Conservation (phyloP, 2,329 filamentous ascomycete genomes). For the Colletotrichum viniferum region DNA sequence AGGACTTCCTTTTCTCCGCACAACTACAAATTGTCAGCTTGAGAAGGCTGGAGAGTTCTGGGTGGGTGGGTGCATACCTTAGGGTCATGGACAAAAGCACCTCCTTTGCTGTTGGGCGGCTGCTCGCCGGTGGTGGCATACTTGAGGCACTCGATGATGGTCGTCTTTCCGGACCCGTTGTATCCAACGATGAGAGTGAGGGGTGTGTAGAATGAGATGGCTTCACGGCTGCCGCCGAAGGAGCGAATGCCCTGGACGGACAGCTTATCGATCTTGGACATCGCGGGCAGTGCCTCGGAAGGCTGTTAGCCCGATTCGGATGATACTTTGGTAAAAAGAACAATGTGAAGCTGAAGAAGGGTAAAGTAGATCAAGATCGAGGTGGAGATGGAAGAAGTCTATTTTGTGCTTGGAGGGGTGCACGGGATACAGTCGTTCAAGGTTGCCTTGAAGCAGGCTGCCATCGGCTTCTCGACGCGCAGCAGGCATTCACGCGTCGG, state of each 20-base stretch:
- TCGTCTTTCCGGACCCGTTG: constrained; percentile 98
- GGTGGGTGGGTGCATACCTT: constrained; percentile 57
- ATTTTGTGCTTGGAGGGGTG: not conserved
- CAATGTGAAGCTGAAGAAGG: not conserved
- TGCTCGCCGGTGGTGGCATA: constrained; percentile 96
- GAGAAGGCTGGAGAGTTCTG: not conserved
- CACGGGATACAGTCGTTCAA: not conserved
- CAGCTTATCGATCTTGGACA: constrained; percentile 89
- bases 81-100: constrained; percentile 97
- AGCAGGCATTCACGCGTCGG: not conserved
- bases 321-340: not conserved
- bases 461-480: not conserved
- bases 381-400: not conserved
- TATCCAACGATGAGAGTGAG: constrained; percentile 95
- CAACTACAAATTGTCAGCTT: constrained; percentile 49
- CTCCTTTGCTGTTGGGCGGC: constrained; percentile 87
- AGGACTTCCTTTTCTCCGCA: constrained; percentile 86
- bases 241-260: constrained; percentile 85
- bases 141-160: constrained; percentile 98
- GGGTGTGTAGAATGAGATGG: constrained; percentile 86
- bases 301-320: not conserved
- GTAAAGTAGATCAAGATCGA: not conserved
- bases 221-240: constrained; percentile 75
- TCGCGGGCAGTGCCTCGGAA: constrained; percentile 30
- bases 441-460: not conserved